Conservation (phyloP, 1,139 yeast species). For the Zygosaccharomyces sapae region DNA sequence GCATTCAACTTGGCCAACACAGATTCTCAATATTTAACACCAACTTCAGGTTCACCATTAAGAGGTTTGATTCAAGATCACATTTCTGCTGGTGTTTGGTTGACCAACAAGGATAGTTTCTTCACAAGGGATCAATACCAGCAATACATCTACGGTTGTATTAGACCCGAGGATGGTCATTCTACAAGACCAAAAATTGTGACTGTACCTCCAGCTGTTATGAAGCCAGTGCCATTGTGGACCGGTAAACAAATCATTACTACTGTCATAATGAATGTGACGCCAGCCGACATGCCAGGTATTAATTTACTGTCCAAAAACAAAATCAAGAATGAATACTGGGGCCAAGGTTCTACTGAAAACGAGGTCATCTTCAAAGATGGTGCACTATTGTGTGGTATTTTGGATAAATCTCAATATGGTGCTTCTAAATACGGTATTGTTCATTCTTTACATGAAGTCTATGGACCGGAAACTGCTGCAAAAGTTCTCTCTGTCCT, state of each 20-base stretch:
- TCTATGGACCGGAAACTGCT: constrained; percentile 87
- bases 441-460: constrained; percentile 93
- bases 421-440: constrained; percentile 98
- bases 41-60: constrained; percentile 96
- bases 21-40: constrained; percentile 94
- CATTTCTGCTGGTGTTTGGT: constrained; percentile 98
- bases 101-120: constrained; percentile 86
- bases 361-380: constrained; percentile 79
- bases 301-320: constrained; percentile 76
- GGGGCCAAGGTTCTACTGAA: constrained; percentile 84
- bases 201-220: constrained; percentile 87
- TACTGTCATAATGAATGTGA: constrained; percentile 81
- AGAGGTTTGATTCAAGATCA: constrained; percentile 99
- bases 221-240: constrained; percentile 89
- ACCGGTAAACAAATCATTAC: constrained; percentile 98
- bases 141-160: constrained; percentile 87
- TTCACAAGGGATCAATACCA: constrained; percentile 90
- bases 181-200: constrained; percentile 65
- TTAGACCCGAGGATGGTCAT: constrained; percentile 97
- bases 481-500: constrained; percentile 85
- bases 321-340: constrained; percentile 89
- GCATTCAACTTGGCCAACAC: constrained; percentile 93
- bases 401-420: constrained; percentile 94
- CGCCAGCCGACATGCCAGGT: constrained; percentile 86
- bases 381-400: constrained; percentile 89